A percentile compares a stretch with the other conserved stretches of the same genome.
Evolutionary conservation across 345 rosid genomes (phyloP).

Genomic region (Noccaea caerulescens): DNA sequence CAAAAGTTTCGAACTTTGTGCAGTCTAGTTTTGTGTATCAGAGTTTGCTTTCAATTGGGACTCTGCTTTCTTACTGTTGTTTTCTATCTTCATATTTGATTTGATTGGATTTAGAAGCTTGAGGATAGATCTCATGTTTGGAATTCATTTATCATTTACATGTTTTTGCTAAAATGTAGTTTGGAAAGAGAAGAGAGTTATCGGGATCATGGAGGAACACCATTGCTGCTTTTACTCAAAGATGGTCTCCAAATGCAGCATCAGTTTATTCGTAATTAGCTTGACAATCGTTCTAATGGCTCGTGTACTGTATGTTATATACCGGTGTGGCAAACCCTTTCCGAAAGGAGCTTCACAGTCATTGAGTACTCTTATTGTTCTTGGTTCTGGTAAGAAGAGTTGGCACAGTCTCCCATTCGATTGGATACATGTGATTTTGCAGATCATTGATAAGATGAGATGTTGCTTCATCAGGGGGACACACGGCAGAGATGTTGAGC

Average conservation of each 20-base stretch:
- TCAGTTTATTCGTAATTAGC: conserved; percentile 22
- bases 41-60: background rate
- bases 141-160: background rate
- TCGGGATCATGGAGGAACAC: conserved; percentile 35
- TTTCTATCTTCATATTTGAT: background rate
- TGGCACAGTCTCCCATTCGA: background rate
- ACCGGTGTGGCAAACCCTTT: conserved; percentile 53
- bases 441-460: background rate
- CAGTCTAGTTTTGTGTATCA: background rate
- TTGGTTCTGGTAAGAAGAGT: conserved; percentile 60
- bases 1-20: background rate
- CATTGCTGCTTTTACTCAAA: conserved; percentile 23
- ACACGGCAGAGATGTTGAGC: conserved; percentile 95
- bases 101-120: background rate
- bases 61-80: background rate
- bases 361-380: conserved; percentile 58
- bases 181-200: conserved; percentile 9
- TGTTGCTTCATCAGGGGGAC: conserved; percentile 64
- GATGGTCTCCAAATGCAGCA: conserved; percentile 36
- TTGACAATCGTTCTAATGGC: conserved; percentile 30
- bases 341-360: conserved; percentile 45
- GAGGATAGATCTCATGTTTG: background rate
- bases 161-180: background rate
- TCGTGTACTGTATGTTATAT: conserved; percentile 45
- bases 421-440: background rate